A percentile compares a stretch with the other conserved stretches of the same genome.
Evolutionary conservation across 2,329 filamentous ascomycete genomes (phyloP).

Genomic region (Alternaria solani): DNA sequence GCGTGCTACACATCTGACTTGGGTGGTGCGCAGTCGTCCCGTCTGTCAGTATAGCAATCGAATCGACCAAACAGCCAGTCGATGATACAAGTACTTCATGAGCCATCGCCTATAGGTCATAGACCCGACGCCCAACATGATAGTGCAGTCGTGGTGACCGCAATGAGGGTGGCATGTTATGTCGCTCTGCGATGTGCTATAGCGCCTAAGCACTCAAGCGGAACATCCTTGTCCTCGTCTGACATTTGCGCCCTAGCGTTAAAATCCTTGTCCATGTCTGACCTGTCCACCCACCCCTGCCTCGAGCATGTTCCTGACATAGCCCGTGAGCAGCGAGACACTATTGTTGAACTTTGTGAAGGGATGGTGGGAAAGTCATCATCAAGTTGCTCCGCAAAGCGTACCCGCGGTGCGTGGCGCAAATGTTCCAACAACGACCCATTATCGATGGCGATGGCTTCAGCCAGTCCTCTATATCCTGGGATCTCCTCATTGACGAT

Average conservation of each 20-base stretch:
- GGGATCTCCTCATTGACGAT: background rate
- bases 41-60: background rate
- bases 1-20: background rate
- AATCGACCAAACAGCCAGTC: background rate
- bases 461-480: background rate
- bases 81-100: background rate
- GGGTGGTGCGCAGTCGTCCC: background rate
- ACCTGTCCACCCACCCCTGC: background rate
- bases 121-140: too few relatives aligned
- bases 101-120: too few relatives aligned
- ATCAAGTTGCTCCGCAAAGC: background rate
- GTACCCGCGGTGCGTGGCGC: background rate
- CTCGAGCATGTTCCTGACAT: background rate
- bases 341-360: background rate
- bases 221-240: background rate
- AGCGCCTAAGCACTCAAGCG: background rate
- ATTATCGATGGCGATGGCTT: background rate
- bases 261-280: background rate
- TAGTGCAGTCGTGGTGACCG: too few relatives aligned
- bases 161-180: background rate
- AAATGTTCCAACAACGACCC: background rate
- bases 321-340: background rate
- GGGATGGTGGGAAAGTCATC: background rate
- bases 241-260: background rate
- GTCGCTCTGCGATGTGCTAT: background rate